Conservation (phyloP, 1,284 basidiomycete species). For the Cutaneotrichosporon sp. region DNA sequence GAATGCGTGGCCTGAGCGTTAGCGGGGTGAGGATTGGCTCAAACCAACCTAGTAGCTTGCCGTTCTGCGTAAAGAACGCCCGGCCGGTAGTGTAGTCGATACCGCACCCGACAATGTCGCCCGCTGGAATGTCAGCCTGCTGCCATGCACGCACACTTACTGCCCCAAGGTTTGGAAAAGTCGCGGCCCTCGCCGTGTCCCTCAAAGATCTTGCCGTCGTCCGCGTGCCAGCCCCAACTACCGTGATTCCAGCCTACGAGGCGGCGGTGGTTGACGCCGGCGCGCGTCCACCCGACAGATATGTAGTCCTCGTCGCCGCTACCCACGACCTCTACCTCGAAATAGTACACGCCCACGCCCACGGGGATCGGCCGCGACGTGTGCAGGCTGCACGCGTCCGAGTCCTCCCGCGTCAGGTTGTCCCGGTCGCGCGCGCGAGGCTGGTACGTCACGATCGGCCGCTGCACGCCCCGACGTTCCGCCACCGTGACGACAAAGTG, state of each 20-base stretch:
- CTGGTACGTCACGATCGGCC: slow-evolving; percentile 33
- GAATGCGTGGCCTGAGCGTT: slow-evolving; percentile 58
- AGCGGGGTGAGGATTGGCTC: not conserved
- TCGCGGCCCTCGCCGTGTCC: slow-evolving; percentile 62
- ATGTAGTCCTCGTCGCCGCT: slow-evolving; percentile 69
- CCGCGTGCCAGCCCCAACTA: slow-evolving; percentile 94
- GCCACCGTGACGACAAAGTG: slow-evolving; percentile 7
- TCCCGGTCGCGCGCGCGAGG: slow-evolving; percentile 49
- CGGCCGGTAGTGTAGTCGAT: slow-evolving; percentile 73
- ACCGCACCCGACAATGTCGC: slow-evolving; percentile 81
- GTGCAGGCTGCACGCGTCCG: slow-evolving; percentile 73
- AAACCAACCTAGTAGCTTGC: slow-evolving; percentile 62
- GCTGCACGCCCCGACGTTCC: not conserved
- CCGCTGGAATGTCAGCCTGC: slow-evolving; percentile 52
- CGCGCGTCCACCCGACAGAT: slow-evolving; percentile 63
- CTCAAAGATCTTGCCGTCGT: slow-evolving; percentile 75
- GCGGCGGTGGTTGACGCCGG: slow-evolving; percentile 60
- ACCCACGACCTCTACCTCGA: slow-evolving; percentile 67
- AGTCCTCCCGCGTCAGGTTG: slow-evolving; percentile 48
- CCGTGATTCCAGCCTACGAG: slow-evolving; percentile 83
- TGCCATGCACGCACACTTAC: slow-evolving; percentile 19
- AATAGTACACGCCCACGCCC: slow-evolving; percentile 83
- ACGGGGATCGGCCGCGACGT: slow-evolving; percentile 69
- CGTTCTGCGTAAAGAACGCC: slow-evolving; percentile 88
- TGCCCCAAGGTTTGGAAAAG: slow-evolving; percentile 59